These are phyloP conservation scores for Calonectria henricotiae DNA, from an alignment of 2,329 filamentous ascomycete species.

Conservation along the genomic window DNA sequence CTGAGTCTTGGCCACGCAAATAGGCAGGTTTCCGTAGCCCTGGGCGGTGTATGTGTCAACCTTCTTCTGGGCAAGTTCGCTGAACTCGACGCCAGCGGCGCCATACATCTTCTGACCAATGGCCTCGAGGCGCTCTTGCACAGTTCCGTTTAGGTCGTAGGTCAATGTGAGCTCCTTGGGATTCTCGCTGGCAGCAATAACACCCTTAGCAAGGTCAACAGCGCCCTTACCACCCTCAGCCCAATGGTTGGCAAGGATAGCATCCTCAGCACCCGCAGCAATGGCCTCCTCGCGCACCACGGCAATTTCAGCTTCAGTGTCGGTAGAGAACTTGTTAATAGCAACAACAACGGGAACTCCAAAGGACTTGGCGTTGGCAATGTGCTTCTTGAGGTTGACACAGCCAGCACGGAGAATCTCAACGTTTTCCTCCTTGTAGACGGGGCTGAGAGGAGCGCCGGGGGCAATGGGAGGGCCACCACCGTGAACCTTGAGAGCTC, in stretches of 20 bases:
- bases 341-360: slow-evolving; percentile 96
- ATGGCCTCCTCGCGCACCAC: slow-evolving; percentile 93
- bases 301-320: slow-evolving; percentile 92
- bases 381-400: slow-evolving; percentile 96
- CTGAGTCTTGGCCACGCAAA: slow-evolving; percentile 98
- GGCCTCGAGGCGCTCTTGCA: slow-evolving; percentile 91
- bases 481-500: slow-evolving; percentile 96
- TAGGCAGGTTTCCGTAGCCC: slow-evolving; percentile 92
- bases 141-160: slow-evolving; percentile 83
- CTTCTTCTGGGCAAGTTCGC: slow-evolving; percentile 94
- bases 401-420: slow-evolving; percentile 92
- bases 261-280: slow-evolving; percentile 92
- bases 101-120: slow-evolving; percentile 97
- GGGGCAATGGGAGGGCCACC: slow-evolving; percentile 95
- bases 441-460: slow-evolving; percentile 86
- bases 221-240: slow-evolving; percentile 94
- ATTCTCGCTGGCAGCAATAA: slow-evolving; percentile 87
- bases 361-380: slow-evolving; percentile 89
- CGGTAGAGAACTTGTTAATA: slow-evolving; percentile 96
- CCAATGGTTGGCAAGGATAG: slow-evolving; percentile 96
- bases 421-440: slow-evolving; percentile 94
- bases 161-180: slow-evolving; percentile 91
- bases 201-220: slow-evolving; percentile 88
- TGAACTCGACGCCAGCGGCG: slow-evolving; percentile 90
- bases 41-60: slow-evolving; percentile 95